Evolutionary conservation across 305 asterid species (phyloP), one percentile per base, ranked within the genome.

Genomic region (Rubia occidens): DNA sequence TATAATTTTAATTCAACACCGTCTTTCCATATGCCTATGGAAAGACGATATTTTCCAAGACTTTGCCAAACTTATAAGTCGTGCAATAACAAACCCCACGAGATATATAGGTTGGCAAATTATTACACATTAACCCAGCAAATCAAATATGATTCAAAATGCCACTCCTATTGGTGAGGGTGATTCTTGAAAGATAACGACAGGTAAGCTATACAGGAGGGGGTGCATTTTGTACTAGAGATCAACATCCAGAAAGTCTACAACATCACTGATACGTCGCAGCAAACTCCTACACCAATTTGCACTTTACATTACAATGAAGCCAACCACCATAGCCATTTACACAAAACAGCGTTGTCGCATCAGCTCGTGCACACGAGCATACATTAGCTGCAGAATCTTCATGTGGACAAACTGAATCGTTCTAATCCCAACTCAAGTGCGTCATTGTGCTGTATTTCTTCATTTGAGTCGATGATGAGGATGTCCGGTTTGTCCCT

Each of bases 371-470:
- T 2, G 68, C 68, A 51, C n/a, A n/a, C n/a, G n/a, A n/a, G n/a
- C n/a, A n/a, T 43, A 73, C 20, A 42, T 55, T 66, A 43, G 15
- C 49, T 72, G 32, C 53, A 43, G 39, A 35, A 39, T 74, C 67
- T 37, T 86, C 82, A 85, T 71, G 86, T 71, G n/a, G 87, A 75
- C 77, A 88, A 66, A 74, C 78, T 79, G 77, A 85, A 80, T 67
- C 74, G 95, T 66, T 84, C 88, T 62, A 90, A 43, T 18, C 85
- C 89, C 69, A 78, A 69, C 44, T 82, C 85, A 21, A 71, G 42
- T 43, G 74, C 71, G 75, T 85, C 95, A 51, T 82, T 85, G 11
- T 63, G 71, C 68, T 71, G 82, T 64, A 73, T 83, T 47, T 49
- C 88, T 62, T 84, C 85, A 20, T 64, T 70, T 61, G 68, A 78